Percentiles rank a stretch among this genome's conserved stretches.
Conservation (phyloP, 345 rosid genomes). For the Lumnitzera racemosa region DNA sequence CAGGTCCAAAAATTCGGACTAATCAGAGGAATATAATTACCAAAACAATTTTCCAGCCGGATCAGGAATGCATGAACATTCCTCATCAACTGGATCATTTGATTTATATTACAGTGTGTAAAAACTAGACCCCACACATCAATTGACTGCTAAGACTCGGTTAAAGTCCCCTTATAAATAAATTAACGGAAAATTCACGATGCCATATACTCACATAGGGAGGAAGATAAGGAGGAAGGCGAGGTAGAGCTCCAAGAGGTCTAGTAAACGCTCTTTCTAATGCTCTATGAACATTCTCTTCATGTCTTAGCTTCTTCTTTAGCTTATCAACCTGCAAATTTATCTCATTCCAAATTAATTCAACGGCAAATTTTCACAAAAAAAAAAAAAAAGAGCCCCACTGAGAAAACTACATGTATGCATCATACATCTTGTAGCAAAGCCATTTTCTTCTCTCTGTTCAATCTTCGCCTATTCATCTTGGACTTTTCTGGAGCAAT, state of each 20-base stretch:
- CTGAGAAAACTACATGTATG: background rate
- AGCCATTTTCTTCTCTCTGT: slow-evolving; percentile 70
- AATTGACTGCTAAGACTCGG: too few relatives aligned
- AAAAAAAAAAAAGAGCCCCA: slow-evolving; percentile 1
- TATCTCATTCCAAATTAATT: slow-evolving; percentile 2
- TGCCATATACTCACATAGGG: slow-evolving; percentile 47
- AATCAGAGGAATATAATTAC: too few relatives aligned
- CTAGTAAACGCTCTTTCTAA: slow-evolving; percentile 89
- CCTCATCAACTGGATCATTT: too few relatives aligned
- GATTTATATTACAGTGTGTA: too few relatives aligned
- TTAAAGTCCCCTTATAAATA: background rate
- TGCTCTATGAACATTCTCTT: slow-evolving; percentile 96
- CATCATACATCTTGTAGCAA: slow-evolving; percentile 73
- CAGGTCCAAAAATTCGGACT: too few relatives aligned
- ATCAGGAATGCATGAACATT: too few relatives aligned
- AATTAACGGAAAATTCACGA: background rate
- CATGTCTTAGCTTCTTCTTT: slow-evolving; percentile 86
- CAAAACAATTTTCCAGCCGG: too few relatives aligned
- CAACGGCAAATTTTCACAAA: background rate
- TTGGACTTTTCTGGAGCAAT: slow-evolving; percentile 33
- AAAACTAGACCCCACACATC: too few relatives aligned
- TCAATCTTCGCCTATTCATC: slow-evolving; percentile 49
- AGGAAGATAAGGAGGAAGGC: slow-evolving; percentile 94
- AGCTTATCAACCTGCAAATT: slow-evolving; percentile 78
- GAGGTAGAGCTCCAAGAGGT: slow-evolving; percentile 94